phyloP scores from a whole-genome alignment of 1,284 basidiomycete species.

The Polyporus tsugae region DNA sequence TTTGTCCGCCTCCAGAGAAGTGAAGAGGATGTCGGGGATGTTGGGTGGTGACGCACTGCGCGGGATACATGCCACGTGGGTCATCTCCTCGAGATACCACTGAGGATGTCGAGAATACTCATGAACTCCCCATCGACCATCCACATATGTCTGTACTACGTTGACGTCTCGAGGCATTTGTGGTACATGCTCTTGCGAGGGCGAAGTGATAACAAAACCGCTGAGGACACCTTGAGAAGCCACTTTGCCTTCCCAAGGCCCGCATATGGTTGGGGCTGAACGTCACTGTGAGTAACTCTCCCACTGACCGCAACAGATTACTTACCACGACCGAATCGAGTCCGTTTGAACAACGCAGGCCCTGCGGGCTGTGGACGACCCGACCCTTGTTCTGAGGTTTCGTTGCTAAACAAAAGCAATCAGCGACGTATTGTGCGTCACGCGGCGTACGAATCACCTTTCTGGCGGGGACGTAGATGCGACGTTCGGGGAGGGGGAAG shows the following conservation, averaged over 20 bases:
- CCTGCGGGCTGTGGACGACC: too few relatives aligned
- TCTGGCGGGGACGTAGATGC: too few relatives aligned
- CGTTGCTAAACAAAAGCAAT: too few relatives aligned
- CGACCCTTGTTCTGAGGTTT: too few relatives aligned
- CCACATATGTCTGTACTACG: conserved; percentile 28
- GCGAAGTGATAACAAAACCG: not conserved
- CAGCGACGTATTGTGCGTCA: too few relatives aligned
- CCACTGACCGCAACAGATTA: too few relatives aligned
- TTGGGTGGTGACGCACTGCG: not conserved
- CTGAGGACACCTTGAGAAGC: not conserved
- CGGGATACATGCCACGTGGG: not conserved
- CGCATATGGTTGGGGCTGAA: not conserved
- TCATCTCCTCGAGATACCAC: not conserved
- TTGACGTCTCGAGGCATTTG: not conserved
- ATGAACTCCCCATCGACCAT: conserved; percentile 27
- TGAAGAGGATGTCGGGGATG: not conserved
- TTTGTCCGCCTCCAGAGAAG: rapidly evolving
- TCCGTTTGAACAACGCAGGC: too few relatives aligned
- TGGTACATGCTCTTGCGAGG: not conserved
- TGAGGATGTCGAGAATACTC: not conserved
- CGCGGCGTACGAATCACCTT: too few relatives aligned
- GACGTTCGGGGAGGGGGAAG: too few relatives aligned
- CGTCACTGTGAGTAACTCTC: not conserved
- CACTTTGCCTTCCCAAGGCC: not conserved
- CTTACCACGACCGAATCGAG: too few relatives aligned